phyloP scores from a whole-genome alignment of 305 asterid genomes.

The Stenogyne calaminthoides region DNA sequence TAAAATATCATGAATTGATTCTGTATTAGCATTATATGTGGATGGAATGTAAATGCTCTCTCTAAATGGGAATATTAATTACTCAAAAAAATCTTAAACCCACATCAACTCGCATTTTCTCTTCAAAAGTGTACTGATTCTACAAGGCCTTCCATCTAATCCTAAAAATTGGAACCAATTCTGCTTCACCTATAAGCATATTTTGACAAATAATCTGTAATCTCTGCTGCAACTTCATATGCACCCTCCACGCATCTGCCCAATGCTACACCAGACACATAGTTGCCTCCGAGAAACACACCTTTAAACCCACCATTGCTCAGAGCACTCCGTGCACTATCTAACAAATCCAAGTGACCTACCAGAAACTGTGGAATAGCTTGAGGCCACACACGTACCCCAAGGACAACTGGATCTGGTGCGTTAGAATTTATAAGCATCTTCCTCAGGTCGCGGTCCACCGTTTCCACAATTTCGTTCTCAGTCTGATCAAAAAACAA shows the following conservation, averaged over 20 bases:
- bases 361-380: conserved; percentile 93
- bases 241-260: conserved; percentile 97
- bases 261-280: conserved; percentile 87
- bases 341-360: conserved; percentile 79
- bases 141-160: conserved; percentile 20
- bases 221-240: conserved; percentile 77
- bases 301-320: conserved; percentile 61
- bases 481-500: conserved; percentile 57
- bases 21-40: background rate
- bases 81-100: background rate
- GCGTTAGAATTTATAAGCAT: conserved; percentile 78
- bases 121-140: conserved; percentile 11
- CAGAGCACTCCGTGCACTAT: conserved; percentile 64
- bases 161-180: conserved; percentile 18
- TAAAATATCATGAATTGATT: background rate
- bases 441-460: conserved; percentile 91
- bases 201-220: conserved; percentile 62
- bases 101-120: background rate
- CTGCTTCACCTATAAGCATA: conserved; percentile 41
- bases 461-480: conserved; percentile 82
- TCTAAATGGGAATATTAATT: background rate
- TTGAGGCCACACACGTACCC: conserved; percentile 88
- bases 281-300: conserved; percentile 87
- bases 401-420: conserved; percentile 65
- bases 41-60: background rate